A percentile compares a stretch with the other conserved stretches of the same genome.
Conservation (phyloP, 495 filamentous ascomycete species). For the Endocarpon pusillum region DNA sequence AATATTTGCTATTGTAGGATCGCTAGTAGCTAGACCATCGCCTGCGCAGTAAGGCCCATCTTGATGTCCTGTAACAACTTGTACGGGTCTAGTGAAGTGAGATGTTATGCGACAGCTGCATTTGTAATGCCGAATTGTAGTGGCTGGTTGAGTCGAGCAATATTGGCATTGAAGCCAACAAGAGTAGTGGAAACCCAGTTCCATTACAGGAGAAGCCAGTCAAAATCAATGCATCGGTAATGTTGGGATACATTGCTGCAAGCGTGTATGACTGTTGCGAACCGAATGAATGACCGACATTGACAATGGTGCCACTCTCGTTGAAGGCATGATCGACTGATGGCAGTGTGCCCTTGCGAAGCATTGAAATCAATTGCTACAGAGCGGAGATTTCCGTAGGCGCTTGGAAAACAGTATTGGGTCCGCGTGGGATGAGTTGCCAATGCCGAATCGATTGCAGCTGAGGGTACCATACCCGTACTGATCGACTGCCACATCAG, state of each 20-base stretch:
- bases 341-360: constrained; percentile 26
- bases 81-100: constrained; percentile 29
- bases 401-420: constrained; percentile 36
- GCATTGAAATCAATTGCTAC: constrained; percentile 25
- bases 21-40: constrained; percentile 25
- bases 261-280: constrained; percentile 26
- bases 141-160: constrained; percentile 26
- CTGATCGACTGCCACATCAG: constrained; percentile 31
- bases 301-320: constrained; percentile 36
- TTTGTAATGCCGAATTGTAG: constrained; percentile 19
- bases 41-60: constrained; percentile 37
- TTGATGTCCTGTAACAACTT: constrained; percentile 28
- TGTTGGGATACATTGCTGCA: constrained; percentile 27
- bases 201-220: constrained; percentile 35
- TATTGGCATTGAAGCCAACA: constrained; percentile 27
- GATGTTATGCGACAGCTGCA: constrained; percentile 7
- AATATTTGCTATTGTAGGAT: constrained; percentile 18
- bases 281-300: constrained; percentile 36
- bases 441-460: constrained; percentile 42
- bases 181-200: constrained; percentile 19
- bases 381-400: constrained; percentile 34
- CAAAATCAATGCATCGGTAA: constrained; percentile 38
- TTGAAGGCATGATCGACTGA: constrained; percentile 17
- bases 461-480: constrained; percentile 36
- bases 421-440: constrained; percentile 35